Evolutionary conservation across 2,329 filamentous ascomycete genomes (phyloP), one percentile per base, ranked within the genome.

Genomic region (Dactylella cylindrospora): DNA sequence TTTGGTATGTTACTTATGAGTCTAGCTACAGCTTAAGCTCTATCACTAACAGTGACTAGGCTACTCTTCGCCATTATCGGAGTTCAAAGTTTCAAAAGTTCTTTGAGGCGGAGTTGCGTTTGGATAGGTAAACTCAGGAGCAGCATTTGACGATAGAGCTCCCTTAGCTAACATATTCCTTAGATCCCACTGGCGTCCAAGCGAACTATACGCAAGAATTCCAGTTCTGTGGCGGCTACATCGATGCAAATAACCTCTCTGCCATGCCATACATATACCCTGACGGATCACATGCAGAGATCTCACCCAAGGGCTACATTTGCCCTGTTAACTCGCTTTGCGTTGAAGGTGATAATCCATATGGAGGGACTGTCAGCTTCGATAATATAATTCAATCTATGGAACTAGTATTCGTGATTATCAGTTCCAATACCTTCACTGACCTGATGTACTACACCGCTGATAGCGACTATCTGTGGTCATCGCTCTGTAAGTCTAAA

Each of bases 371-470:
- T 0, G 80, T 96, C 68, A 94, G 85, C 72, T 98, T 97, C 70
- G 93, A 98, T 76, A 91, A 97, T 71, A 94, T 98, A 32, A 75
- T 88, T 23, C 84, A 97, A 66, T 96, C 90, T 0, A 75, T 97
- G 46, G 90, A 98, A 74, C 77, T 97, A 55, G 90, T 98, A 1
- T 98, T 98, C 70, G 89, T 98, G 45, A 85, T 98, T 70, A 98
- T 98, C 88, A 95, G 89, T 69, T 91, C 90, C 41, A 98, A 98
- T 72, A 98, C 93, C 0, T 98, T 94, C 73, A 86, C 89, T 1
- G 89, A 97, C 72, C 76, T 97, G 47, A 89, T 98, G 78, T 98
- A 98, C 73, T 87, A 89, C 68, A 90, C 91, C 3, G 90, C 87
- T 47, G 84, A 95, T 70, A 94, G 88, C 20, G 93, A 98, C 72